Evolutionary conservation across 805 yeast species (phyloP), one percentile per base, ranked within the genome.

Genomic region (Kazachstania kunashirensis): DNA sequence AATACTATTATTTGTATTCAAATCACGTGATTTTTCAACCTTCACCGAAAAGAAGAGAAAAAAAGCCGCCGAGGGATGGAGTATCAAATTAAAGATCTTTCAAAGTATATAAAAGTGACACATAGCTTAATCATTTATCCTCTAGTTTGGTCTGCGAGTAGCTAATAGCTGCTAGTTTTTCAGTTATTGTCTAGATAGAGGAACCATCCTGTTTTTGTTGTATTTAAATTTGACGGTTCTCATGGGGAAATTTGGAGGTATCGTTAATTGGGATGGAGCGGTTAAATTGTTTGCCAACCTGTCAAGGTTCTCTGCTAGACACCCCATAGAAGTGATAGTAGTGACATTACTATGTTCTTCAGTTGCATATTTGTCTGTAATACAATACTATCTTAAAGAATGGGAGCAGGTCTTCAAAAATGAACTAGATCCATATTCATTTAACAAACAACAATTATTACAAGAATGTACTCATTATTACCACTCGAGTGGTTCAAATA

Each of bases 321-420:
- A 79, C 53, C 98, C 98, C 11, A 83, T 89, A 45, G 96, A 88
- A 58, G 73, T 85, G 35, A 76, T 89, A 34, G 74, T 85, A 29
- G 51, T 75, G 38, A 71, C 85, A 5, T 70, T 92, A 12, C 61
- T 88, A 32, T 55, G 84, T 29, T 94, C 94, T 2, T 78, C 94
- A 2, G 61, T 83, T 34, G 80, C 89, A 6, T 89, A 88, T 56
- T 67, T 88, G 41, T 71, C 88, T 3, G 70, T 78, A 3, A 74
- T 81, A 21, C 84, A 79, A 43, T 77, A 77, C 41, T 80, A 78
- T 55, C 62, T 72, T 33, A 68, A 44, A 24, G 55, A 56, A 38
- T 75, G 43, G 71, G 52, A 44, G 38, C 33, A 40, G 60, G 55
- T 49, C 57, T 44, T 46, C 5, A 42, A 37, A 10, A 43, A 44